These are phyloP conservation scores for Neofusicoccum laricinum DNA, from an alignment of 2,329 filamentous ascomycete genomes.

Conservation along the genomic window DNA sequence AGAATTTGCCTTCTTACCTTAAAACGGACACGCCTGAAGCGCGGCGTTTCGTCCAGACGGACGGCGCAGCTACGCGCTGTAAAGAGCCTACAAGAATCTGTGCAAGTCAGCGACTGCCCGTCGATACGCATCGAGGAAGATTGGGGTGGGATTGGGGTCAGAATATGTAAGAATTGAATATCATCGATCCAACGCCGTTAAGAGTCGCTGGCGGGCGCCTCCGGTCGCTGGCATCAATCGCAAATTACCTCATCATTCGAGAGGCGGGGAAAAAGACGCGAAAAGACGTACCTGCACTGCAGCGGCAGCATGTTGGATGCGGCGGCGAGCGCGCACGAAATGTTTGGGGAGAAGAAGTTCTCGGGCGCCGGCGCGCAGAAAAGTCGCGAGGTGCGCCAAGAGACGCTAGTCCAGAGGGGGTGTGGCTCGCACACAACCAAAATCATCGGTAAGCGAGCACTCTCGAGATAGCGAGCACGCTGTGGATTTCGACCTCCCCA, in stretches of 20 bases:
- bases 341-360: not conserved
- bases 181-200: conserved; percentile 74
- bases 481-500: conserved; percentile 17
- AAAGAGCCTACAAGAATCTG: not conserved
- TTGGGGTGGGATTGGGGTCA: conserved; percentile 53
- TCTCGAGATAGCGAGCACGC: conserved; percentile 9
- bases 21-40: not conserved
- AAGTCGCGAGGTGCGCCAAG: conserved; percentile 9
- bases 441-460: conserved; percentile 16
- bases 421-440: conserved; percentile 14
- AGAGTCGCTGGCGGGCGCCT: conserved; percentile 87
- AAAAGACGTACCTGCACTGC: conserved; percentile 2
- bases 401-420: not conserved
- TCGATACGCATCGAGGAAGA: not conserved
- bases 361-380: not conserved
- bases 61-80: not conserved
- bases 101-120: conserved; percentile 13
- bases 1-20: conserved; percentile 12
- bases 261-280: conserved; percentile 14
- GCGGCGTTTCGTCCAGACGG: not conserved
- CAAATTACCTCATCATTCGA: conserved; percentile 96
- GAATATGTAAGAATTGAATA: conserved; percentile 99
- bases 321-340: not conserved
- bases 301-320: not conserved
- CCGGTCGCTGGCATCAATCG: conserved; percentile 87